Evolutionary conservation across 225 moss, liverwort and hornwort species (phyloP), one percentile per base, ranked within the genome.

Genomic region (Pseudisothecium myosuroides): DNA sequence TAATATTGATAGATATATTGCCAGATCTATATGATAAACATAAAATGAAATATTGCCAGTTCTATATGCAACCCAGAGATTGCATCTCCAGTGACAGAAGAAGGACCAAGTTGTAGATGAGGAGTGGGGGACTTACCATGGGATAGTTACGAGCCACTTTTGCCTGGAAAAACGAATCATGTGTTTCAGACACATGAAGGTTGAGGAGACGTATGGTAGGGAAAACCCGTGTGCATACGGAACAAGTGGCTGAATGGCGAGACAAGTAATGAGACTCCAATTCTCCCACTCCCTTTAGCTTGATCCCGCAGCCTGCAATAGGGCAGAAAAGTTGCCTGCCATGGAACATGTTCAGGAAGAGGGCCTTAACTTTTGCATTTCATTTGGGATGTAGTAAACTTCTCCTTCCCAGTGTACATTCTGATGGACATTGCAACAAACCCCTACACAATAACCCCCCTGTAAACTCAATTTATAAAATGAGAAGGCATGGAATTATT

Each of bases 151-250:
- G 94, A 62, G 96, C 96, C 79, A 95, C 95, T 88, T 95, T 96
- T 6, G 96, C 96, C 87, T 95, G 92, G 89, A 96, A 96, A 71
- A 96, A 96, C 5, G 96, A 96, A 72, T 95, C 96, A 87, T 96
- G 96, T 21, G 90, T 91, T 87, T 96, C 96, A n/a, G 96, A 95
- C 22, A 96, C 93, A 89, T 96, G 96, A 32, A 95, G 92, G 84
- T 95, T 95, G 82, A 96, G 92, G n/a, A 96, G 95, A 43, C 96
- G 95, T 12, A 93, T 95, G 65, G 96, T 96, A 17, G 96, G 96
- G 75, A 93, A 96, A 52, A 96, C 91, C 16, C 92, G 90, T 8
- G 90, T 65, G 90, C 96, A 96, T 5, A 95, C 94, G 82, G 96
- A 96, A 72, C 96, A 96, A 37, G 94, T 95, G 77, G 95, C 94